Evolutionary conservation across 805 yeast species (phyloP), one percentile per base, ranked within the genome.

Genomic region (Pichia ethanolica): DNA sequence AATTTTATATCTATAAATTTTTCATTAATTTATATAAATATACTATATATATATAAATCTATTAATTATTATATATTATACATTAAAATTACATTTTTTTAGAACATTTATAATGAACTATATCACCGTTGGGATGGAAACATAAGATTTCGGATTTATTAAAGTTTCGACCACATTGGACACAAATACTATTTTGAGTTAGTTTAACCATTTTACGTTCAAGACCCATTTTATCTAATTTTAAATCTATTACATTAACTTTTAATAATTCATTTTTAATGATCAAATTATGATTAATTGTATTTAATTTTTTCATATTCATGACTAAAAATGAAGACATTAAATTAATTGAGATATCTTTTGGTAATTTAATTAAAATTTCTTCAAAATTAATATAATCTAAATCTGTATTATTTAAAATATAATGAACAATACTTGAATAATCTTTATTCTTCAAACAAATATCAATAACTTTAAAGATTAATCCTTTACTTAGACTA

Each of bases 51-150:
- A 5, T 25, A 30, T 30, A 9, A 2, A 30, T 30, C 2, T 7
- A 8, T 7, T 32, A 36, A 28, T 20, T 9, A 20, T 20, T n/a
- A 14, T 25, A 9, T 38, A 25, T 8, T 25, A 25, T 25, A 38
- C 40, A 38, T 10, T 38, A n/a, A 5, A 25, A 20, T 11, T 25
- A 32, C 13, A 39, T 25, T 5, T 44, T 38, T 27, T 45, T 50
- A 9, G 53, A 52, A 51, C 88, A 82, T 3, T 81, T 81, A 56
- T 78, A 83, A 59, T 82, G 88, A 5, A 79, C 74, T 5, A 78
- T 71, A 4, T 64, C 60, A 30, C 65, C 68, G 42, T 72, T 68
- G 0, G 77, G 76, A 35, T 71, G 69, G 27, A 75, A 74, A 42
- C 79, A 70, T 34, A 81, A 65, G 1, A 83, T 78, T 32, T 65